These are phyloP conservation scores for Russula sp. DNA, from an alignment of 768 basidiomycete species.

Conservation along the genomic window DNA sequence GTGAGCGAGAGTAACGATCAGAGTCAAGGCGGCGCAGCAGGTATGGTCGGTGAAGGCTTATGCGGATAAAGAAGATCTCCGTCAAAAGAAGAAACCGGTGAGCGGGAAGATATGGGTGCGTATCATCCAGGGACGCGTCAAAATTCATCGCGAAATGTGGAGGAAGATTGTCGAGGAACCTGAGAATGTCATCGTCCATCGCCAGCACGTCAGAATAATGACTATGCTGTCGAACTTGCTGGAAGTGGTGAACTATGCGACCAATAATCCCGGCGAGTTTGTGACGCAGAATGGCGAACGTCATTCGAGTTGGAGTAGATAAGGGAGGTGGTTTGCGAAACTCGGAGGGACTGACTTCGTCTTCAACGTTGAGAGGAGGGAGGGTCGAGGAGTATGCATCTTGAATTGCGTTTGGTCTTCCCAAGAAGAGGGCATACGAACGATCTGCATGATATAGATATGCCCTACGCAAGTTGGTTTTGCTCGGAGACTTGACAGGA, in stretches of 20 bases:
- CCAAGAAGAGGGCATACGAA: slow-evolving; percentile 86
- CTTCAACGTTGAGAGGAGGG: slow-evolving; percentile 67
- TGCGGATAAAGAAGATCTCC: slow-evolving; percentile 81
- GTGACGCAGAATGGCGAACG: slow-evolving; percentile 83
- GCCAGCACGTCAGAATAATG: slow-evolving; percentile 79
- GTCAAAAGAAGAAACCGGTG: slow-evolving; percentile 88
- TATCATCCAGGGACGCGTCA: slow-evolving; percentile 70
- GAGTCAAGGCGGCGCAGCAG: slow-evolving; percentile 71
- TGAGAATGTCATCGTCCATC: slow-evolving; percentile 78
- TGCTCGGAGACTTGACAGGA: background rate
- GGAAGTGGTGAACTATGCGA: slow-evolving; percentile 89
- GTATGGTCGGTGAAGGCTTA: slow-evolving; percentile 84
- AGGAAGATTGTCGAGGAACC: slow-evolving; percentile 70
- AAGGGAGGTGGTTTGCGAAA: slow-evolving; percentile 52
- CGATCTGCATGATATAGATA: slow-evolving; percentile 93
- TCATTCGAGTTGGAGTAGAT: slow-evolving; percentile 72
- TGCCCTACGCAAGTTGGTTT: slow-evolving; percentile 44
- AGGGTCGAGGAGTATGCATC: slow-evolving; percentile 84
- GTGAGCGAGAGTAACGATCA: slow-evolving; percentile 75
- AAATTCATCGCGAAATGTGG: slow-evolving; percentile 72
- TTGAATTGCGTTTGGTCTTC: slow-evolving; percentile 84
- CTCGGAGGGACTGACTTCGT: slow-evolving; percentile 42
- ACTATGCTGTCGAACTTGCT: slow-evolving; percentile 68
- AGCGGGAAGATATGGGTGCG: slow-evolving; percentile 58
- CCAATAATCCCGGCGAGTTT: slow-evolving; percentile 80